Evolutionary conservation across 768 basidiomycete genomes (phyloP).

Genomic region (Termitomyces sp.): DNA sequence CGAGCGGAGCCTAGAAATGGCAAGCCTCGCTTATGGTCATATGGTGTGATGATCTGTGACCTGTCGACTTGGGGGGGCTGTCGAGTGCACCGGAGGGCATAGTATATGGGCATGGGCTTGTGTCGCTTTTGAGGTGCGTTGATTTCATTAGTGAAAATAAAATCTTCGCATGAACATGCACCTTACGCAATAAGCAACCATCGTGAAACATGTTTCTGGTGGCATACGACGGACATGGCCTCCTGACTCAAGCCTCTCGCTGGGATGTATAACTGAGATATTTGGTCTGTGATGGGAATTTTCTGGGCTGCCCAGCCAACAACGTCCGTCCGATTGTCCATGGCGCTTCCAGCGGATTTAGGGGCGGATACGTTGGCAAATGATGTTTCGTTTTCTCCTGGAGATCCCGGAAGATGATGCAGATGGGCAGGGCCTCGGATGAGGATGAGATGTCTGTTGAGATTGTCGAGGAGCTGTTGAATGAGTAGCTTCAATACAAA

Average conservation of each 20-base stretch:
- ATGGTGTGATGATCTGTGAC: too few relatives aligned
- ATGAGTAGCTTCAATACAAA: not conserved
- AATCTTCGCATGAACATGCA: not conserved
- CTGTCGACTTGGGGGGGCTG: too few relatives aligned
- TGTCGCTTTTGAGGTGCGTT: not conserved
- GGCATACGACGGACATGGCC: slow-evolving; percentile 1
- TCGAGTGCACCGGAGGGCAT: too few relatives aligned
- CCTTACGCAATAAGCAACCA: not conserved
- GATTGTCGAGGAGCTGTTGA: not conserved
- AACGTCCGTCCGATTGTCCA: not conserved
- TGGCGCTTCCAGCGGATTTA: not conserved
- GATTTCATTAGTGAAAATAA: not conserved
- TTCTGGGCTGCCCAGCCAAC: slow-evolving; percentile 2
- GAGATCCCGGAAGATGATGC: not conserved
- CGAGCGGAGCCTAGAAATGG: too few relatives aligned
- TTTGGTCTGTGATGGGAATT: too few relatives aligned
- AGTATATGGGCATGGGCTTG: not conserved
- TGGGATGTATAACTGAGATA: too few relatives aligned
- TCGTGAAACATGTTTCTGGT: not conserved
- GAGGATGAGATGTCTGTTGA: not conserved
- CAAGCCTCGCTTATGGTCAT: too few relatives aligned
- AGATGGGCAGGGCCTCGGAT: not conserved
- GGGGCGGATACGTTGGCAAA: not conserved
- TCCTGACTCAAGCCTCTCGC: not conserved
- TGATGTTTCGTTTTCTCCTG: not conserved